Conservation (phyloP, 306 rosid genomes). For the Corylus avellana region DNA sequence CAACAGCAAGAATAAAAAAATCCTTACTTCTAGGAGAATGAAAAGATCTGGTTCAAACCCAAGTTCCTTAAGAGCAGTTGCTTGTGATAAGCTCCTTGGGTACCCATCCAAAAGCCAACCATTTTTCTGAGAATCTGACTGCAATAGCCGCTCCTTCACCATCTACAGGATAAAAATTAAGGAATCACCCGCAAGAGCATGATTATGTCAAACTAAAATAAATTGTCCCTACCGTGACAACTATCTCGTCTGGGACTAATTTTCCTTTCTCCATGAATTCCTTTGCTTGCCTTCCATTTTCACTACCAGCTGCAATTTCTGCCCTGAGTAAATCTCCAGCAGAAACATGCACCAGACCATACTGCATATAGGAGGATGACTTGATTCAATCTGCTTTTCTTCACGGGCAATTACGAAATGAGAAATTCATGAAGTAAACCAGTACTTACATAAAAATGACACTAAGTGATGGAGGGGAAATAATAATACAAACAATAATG, state of each 20-base stretch:
- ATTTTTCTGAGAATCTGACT: constrained; percentile 62
- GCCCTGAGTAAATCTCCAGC: constrained; percentile 97
- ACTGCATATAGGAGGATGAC: constrained; percentile 63
- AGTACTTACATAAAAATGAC: constrained; percentile 5
- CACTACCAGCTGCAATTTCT: constrained; percentile 78
- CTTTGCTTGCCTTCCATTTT: constrained; percentile 77
- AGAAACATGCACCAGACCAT: constrained; percentile 82
- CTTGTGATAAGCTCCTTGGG: constrained; percentile 95
- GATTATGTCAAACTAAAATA: constrained; percentile 10
- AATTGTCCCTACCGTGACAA: constrained; percentile 61
- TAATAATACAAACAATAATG: background rate
- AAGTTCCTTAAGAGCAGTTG: constrained; percentile 58
- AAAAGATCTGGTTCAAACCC: constrained; percentile 79
- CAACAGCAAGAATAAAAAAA: constrained; percentile 9
- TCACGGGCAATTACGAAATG: constrained; percentile 27
- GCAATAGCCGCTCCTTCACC: constrained; percentile 78
- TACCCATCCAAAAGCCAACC: constrained; percentile 99
- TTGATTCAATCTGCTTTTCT: constrained; percentile 46
- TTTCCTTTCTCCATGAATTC: constrained; percentile 82
- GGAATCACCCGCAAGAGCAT: constrained; percentile 26
- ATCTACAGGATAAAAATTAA: constrained; percentile 49
- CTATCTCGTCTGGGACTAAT: constrained; percentile 87
- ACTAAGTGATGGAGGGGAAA: background rate
- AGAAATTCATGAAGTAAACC: constrained; percentile 28
- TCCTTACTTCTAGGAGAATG: constrained; percentile 72